These are phyloP conservation scores for Artemisia argyi DNA, from an alignment of 129 eudicot genomes.

Conservation along the genomic window DNA sequence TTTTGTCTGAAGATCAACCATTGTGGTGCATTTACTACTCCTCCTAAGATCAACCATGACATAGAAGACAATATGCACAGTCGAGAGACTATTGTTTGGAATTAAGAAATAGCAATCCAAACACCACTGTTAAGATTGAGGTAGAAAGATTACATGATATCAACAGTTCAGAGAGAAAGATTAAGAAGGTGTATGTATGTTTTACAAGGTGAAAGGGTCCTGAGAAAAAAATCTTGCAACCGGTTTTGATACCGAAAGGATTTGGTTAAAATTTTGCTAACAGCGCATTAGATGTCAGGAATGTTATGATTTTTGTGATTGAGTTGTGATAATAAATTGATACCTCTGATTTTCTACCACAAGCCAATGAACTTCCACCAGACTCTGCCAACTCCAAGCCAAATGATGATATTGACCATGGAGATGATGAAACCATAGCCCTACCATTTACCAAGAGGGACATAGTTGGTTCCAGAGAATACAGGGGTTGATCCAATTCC, in stretches of 20 bases:
- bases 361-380: conserved; percentile 98
- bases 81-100: no score
- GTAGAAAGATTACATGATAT: no score
- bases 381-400: conserved; percentile 99
- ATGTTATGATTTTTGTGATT: conserved; percentile 26
- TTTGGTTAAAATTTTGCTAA: conserved; percentile 22
- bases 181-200: no score
- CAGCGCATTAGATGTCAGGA: conserved; percentile 25
- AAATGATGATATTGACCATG: conserved; percentile 76
- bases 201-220: conserved; percentile 39
- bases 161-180: no score
- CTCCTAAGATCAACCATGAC: no score
- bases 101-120: no score
- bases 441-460: no score
- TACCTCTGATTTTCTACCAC: conserved; percentile 50
- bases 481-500: conserved; percentile 99
- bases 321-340: conserved; percentile 19
- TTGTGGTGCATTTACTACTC: no score
- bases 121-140: no score
- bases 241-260: conserved; percentile 26
- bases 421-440: conserved; percentile 75
- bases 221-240: conserved; percentile 31
- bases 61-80: no score
- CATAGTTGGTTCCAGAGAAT: conserved; percentile 90
- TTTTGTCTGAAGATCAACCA: no score